These are phyloP conservation scores for Acanthamoeba healyi DNA, from an alignment of 208 protist species.

Conservation along the genomic window DNA sequence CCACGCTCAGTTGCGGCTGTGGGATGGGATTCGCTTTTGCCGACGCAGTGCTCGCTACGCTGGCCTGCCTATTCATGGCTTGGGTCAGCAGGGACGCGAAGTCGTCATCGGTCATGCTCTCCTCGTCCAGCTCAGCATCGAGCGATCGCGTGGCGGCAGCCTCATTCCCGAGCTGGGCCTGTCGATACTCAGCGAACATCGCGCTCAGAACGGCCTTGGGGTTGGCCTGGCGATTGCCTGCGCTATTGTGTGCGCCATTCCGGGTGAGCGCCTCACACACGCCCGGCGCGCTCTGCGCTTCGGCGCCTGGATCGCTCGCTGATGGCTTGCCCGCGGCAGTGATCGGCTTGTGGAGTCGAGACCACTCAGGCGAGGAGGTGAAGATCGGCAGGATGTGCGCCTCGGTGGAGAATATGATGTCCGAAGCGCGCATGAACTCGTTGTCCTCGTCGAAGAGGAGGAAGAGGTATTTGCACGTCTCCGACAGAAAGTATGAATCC, in stretches of 20 bases:
- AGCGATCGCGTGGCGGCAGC: too few species aligned
- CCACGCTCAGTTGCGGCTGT: background rate
- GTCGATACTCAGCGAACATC: background rate
- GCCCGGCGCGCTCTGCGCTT: too few species aligned
- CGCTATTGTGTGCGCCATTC: background rate
- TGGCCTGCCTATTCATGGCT: too few species aligned
- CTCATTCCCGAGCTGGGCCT: background rate
- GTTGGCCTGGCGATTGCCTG: background rate
- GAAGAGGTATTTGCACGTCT: slow-evolving; percentile 97
- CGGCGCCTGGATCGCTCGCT: too few species aligned
- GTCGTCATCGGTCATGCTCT: too few species aligned
- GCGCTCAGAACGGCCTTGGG: background rate
- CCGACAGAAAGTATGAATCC: slow-evolving; percentile 95
- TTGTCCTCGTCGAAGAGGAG: slow-evolving; percentile 91
- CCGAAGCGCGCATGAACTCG: background rate
- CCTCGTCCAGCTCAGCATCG: background rate
- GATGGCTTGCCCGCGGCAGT: too few species aligned
- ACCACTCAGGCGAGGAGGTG: background rate
- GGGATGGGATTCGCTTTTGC: too few species aligned
- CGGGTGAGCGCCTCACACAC: background rate
- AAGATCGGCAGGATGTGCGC: slow-evolving; percentile 58
- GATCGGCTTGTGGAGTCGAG: too few species aligned
- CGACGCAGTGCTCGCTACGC: too few species aligned
- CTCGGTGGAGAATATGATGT: slow-evolving; percentile 88
- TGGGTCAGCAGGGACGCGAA: too few species aligned